Base-by-base conservation (phyloP, 2,329 filamentous ascomycete genomes). In the Akanthomyces lecanii region DNA sequence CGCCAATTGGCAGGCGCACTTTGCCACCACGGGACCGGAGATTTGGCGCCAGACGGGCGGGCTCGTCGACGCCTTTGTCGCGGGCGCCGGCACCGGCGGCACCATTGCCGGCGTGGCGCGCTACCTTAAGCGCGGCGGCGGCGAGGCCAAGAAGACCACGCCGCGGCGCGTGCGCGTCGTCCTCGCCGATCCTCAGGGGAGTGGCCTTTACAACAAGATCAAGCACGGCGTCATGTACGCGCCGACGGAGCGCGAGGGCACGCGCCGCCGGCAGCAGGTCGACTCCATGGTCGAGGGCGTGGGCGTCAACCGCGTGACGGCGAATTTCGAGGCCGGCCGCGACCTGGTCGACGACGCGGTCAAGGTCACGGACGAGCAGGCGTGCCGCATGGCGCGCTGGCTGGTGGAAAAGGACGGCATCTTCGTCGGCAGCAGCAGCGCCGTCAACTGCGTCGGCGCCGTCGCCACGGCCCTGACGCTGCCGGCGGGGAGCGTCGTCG, bases 141-240 rank as follows among this genome's bases (percentile, higher is more conserved):
- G 14, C 50, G 78, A 82, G 55, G 78, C 77, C 21, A 72, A 82
- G 58, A 73, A 92, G n/a, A 80, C 33, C 82, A 0, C 95, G 1
- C 28, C 28, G 28, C 28, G 28, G 63, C 14, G 16, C 18, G 38
- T 61, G 7, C 84, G 83, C 66, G 80, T 98, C 38, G 87, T 98
- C 1, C 85, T 99, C 1, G 94, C 95, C 0, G 95, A 99, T 75
- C 96, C 95, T 1, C 92, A 96, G 73, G 95, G 95, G 11, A 96
- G 91, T 73, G 95, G 95, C 0, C 79, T 99, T 30, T 97, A 90
- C 80, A 96, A 99, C 78, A 90, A 91, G 72, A 83, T 99, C 67
- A 89, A 89, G 69, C 91, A 95, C 75, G 95, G 94, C 5, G 95
- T 99, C 65, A 97, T 99, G 91, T 99, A 97, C 77, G 90, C 92